Conservation (phyloP, 2,329 filamentous ascomycete species). For the Neofusicoccum ribis region DNA sequence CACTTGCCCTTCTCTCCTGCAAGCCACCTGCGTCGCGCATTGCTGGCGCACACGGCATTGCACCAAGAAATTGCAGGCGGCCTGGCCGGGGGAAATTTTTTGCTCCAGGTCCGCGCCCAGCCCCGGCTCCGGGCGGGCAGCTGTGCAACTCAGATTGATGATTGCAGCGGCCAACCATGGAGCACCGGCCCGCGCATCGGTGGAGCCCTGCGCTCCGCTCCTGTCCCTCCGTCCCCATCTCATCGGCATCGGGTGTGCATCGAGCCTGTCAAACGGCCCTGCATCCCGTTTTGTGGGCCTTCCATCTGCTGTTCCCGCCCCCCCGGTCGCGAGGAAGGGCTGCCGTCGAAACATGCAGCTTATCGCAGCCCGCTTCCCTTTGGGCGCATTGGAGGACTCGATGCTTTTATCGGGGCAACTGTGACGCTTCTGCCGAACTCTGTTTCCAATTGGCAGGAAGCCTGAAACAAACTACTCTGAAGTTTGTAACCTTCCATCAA, state of each 20-base stretch:
- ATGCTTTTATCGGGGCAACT: background rate
- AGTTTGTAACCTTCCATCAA: background rate
- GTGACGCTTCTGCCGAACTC: background rate
- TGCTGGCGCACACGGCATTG: background rate
- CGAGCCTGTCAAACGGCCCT: background rate
- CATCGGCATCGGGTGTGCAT: background rate
- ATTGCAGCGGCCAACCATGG: background rate
- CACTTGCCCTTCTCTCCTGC: background rate
- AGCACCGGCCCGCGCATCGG: background rate
- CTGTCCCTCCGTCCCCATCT: no score
- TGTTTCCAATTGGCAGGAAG: background rate
- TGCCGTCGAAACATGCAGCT: background rate
- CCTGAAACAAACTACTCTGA: background rate
- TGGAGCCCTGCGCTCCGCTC: background rate
- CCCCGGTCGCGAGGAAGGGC: no score
- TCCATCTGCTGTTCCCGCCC: background rate
- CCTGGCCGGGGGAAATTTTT: background rate
- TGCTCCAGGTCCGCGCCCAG: background rate
- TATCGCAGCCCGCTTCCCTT: background rate
- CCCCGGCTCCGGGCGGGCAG: background rate
- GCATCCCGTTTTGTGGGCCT: background rate
- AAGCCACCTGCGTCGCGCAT: background rate
- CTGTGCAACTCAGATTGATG: background rate
- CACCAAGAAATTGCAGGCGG: background rate
- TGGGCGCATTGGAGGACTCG: background rate